These are phyloP conservation scores for Phlebiopsis gigantea DNA, from an alignment of 768 basidiomycete genomes.

Conservation along the genomic window DNA sequence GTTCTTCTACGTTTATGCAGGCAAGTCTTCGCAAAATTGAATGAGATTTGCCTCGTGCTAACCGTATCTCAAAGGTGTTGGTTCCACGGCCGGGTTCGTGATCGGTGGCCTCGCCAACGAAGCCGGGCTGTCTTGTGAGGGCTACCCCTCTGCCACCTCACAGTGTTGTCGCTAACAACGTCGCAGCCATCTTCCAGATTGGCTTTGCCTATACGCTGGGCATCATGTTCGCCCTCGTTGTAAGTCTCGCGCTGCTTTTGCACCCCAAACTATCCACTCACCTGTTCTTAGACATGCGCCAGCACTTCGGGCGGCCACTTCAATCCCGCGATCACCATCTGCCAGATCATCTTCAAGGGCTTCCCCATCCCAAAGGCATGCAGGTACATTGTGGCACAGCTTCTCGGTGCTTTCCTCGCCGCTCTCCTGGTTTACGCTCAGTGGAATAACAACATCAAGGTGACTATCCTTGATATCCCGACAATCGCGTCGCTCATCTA, in stretches of 20 bases:
- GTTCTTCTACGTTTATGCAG: slow-evolving; percentile 27
- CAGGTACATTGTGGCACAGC: slow-evolving; percentile 54
- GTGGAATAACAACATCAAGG: slow-evolving; percentile 46
- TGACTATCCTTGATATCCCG: slow-evolving; percentile 14
- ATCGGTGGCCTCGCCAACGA: slow-evolving; percentile 22
- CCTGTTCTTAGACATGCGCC: slow-evolving; percentile 18
- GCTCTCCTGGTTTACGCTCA: slow-evolving; percentile 56
- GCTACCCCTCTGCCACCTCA: neutral
- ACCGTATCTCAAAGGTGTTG: slow-evolving; percentile 22
- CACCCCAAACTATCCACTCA: neutral
- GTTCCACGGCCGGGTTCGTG: slow-evolving; percentile 27
- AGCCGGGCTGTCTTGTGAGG: slow-evolving; percentile 24
- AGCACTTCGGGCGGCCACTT: slow-evolving; percentile 36
- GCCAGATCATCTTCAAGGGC: slow-evolving; percentile 44
- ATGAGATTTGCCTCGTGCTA: neutral
- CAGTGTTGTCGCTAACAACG: neutral
- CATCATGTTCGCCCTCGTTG: slow-evolving; percentile 31
- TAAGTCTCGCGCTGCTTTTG: slow-evolving; percentile 2
- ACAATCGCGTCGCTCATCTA: neutral
- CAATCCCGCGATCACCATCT: slow-evolving; percentile 54
- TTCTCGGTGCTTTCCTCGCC: slow-evolving; percentile 60
- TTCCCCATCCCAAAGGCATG: slow-evolving; percentile 49
- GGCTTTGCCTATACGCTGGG: slow-evolving; percentile 34
- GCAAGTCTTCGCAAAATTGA: slow-evolving; percentile 3
- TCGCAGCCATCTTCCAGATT: slow-evolving; percentile 26